Evolutionary conservation across 306 rosid species (phyloP).

Genomic region (Quercus cerris): DNA sequence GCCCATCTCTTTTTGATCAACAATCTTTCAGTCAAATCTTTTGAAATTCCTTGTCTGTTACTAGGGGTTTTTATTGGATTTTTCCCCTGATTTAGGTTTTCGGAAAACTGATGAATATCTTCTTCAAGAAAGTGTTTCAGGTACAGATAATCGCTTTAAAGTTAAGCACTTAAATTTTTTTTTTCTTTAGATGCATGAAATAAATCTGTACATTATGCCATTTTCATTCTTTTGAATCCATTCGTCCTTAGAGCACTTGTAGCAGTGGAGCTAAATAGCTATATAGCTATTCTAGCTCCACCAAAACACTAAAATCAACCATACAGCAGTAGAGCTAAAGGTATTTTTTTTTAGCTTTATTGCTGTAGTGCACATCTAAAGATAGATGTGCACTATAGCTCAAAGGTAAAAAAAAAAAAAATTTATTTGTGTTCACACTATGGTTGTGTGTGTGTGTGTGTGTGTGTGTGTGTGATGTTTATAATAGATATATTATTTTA

Average conservation of each 20-base stretch:
- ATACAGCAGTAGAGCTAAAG: too few species aligned
- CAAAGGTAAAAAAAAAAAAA: too few species aligned
- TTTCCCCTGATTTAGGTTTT: constrained; percentile 45
- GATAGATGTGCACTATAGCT: too few species aligned
- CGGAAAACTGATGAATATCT: constrained; percentile 76
- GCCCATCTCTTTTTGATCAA: neutral
- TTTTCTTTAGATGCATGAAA: neutral
- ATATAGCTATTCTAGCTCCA: too few species aligned
- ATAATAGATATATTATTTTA: too few species aligned
- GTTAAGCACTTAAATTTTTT: constrained; percentile 12
- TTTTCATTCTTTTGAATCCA: neutral
- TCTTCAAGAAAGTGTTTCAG: constrained; percentile 70
- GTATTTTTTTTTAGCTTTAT: too few species aligned
- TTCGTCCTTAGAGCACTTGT: neutral
- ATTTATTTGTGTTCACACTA: too few species aligned
- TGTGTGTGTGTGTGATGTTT: too few species aligned
- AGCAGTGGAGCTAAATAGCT: too few species aligned
- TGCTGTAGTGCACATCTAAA: too few species aligned
- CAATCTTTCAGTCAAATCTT: neutral
- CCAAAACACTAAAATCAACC: too few species aligned
- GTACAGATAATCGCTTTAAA: constrained; percentile 27
- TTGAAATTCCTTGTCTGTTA: neutral
- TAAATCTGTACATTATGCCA: neutral
- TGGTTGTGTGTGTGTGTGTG: too few species aligned
- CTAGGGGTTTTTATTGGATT: constrained; percentile 9